Evolutionary conservation across 495 filamentous ascomycete genomes (phyloP), one percentile per base, ranked within the genome.

Genomic region (Xylaria acuta): DNA sequence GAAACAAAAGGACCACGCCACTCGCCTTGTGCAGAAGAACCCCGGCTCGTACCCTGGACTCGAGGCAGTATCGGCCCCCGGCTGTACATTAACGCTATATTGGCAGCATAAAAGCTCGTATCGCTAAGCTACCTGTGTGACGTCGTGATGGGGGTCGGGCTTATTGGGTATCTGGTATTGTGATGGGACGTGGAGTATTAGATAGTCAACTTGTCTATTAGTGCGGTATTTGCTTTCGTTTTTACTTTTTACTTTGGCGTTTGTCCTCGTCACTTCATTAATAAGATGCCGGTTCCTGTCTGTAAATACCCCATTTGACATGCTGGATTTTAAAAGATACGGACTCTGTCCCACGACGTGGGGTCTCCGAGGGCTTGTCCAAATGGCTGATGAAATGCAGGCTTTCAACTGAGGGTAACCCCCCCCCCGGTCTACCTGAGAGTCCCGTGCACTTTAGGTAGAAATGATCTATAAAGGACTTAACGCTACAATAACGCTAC

Each of bases 101-200:
- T 68, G 70, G 63, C 70, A 72, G 27, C 27, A 67, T 1, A 72
- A 72, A 41, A 71, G 69, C 49, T 27, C 60, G 0, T 66, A 64
- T 34, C 7, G 49, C 38, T 49, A 60, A 36, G 4, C 14, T 58
- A 14, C 11, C 20, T 32, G 11, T 25, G 7, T 3, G 18, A 56
- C 34, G 1, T 27, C 11, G 2, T 18, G 20, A n/a, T 2, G 49
- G 32, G 38, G n/a, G 14, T 30, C 22, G 60, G 43, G 22, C 3
- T 43, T 9, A 43, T 20, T 54, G 34, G 7, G 43, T 11, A 36
- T 53, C 18, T 53, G 12, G 30, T 34, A 11, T 16, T n/a, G 7
- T 60, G 20, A 34, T 45, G 16, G 5, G 20, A 22, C 1, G 27
- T 32, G 5, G 27, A 30, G 51, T 25, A 18, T 54, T 51, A 51